These are phyloP conservation scores for Pestalotiopsis sp. DNA, from an alignment of 2,329 filamentous ascomycete genomes.

Conservation along the genomic window DNA sequence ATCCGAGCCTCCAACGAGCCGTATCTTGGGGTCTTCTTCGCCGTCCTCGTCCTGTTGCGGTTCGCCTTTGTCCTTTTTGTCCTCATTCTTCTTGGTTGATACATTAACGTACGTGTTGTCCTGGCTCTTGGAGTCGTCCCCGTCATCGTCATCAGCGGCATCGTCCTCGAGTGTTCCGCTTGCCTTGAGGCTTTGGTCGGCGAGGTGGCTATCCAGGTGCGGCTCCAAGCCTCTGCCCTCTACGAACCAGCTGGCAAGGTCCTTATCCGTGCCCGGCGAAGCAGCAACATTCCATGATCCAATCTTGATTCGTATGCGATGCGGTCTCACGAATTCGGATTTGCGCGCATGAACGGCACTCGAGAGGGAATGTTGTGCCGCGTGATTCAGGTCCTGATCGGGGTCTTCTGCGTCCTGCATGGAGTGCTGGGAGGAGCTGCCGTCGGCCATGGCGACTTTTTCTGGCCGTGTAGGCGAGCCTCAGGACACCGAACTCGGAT, in stretches of 20 bases:
- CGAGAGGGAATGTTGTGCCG: slow-evolving; percentile 60
- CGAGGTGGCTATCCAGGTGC: slow-evolving; percentile 61
- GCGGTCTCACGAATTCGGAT: slow-evolving; percentile 76
- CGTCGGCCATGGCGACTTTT: slow-evolving; percentile 1
- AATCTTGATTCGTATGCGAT: slow-evolving; percentile 80
- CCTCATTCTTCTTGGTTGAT: slow-evolving; percentile 14
- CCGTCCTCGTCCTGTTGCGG: slow-evolving; percentile 36
- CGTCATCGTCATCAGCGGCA: neutral
- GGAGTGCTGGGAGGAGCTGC: slow-evolving; percentile 24
- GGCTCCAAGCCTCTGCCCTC: slow-evolving; percentile 72
- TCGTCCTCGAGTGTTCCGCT: slow-evolving; percentile 36
- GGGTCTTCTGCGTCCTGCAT: slow-evolving; percentile 47
- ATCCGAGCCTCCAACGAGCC: slow-evolving; percentile 62
- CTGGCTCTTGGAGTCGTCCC: slow-evolving; percentile 22
- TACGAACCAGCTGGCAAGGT: slow-evolving; percentile 87
- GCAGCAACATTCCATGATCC: slow-evolving; percentile 95
- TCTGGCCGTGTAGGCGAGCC: neutral
- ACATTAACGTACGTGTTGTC: slow-evolving; percentile 19
- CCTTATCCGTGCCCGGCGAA: slow-evolving; percentile 81
- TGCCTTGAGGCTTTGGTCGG: slow-evolving; percentile 50
- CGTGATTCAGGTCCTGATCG: slow-evolving; percentile 20
- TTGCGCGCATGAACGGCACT: slow-evolving; percentile 71
- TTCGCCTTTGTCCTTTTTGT: slow-evolving; percentile 26
- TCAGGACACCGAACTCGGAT: neutral
- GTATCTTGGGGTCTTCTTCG: slow-evolving; percentile 38